Percentiles rank a stretch among this genome's conserved stretches.
Conservation (phyloP, 805 yeast species). For the Grigorovia jiainica region DNA sequence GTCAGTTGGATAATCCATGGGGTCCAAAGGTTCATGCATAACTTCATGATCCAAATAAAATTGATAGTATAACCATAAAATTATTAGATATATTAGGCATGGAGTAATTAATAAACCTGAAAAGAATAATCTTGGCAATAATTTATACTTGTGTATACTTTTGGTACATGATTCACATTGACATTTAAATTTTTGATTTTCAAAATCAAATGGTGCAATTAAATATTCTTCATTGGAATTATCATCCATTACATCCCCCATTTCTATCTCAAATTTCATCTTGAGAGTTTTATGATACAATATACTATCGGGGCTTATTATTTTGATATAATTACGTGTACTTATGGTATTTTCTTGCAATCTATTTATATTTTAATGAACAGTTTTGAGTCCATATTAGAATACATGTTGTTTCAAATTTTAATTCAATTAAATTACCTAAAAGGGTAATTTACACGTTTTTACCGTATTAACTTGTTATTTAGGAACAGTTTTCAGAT, state of each 20-base stretch:
- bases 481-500: too few relatives aligned
- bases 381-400: too few relatives aligned
- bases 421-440: conserved; percentile 5
- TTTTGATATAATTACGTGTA: neutral
- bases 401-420: neutral
- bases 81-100: conserved; percentile 14
- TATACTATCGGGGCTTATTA: neutral
- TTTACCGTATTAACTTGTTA: neutral
- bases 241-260: neutral
- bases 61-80: conserved; percentile 13
- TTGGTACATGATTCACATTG: conserved; percentile 17
- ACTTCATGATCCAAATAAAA: conserved; percentile 17
- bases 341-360: too few relatives aligned
- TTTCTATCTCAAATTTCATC: neutral
- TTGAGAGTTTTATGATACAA: too few relatives aligned
- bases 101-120: conserved; percentile 20
- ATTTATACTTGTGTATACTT: conserved; percentile 2
- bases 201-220: conserved; percentile 13
- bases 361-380: too few relatives aligned
- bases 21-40: conserved; percentile 12
- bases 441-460: conserved; percentile 8
- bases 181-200: conserved; percentile 10
- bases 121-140: conserved; percentile 11
- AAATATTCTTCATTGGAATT: conserved; percentile 4
- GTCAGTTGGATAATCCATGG: conserved; percentile 22